These are phyloP conservation scores for Ceratocystis diversiconidia DNA, from an alignment of 2,329 filamentous ascomycete species.

Conservation along the genomic window DNA sequence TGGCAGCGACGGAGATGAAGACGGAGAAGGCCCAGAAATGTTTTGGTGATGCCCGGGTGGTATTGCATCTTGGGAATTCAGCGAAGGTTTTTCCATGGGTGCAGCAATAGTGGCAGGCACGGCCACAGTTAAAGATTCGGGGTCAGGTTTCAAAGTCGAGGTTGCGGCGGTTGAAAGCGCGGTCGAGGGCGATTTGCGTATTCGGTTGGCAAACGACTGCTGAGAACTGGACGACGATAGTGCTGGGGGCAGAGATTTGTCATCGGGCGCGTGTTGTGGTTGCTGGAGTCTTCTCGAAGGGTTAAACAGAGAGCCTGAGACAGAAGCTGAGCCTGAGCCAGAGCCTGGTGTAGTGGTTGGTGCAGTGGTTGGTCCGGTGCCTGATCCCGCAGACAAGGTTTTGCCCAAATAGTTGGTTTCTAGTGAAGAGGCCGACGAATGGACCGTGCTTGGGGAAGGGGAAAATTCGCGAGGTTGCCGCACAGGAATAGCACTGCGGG, in stretches of 20 bases:
- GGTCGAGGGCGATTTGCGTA: slow-evolving; percentile 36
- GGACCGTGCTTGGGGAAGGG: slow-evolving; percentile 12
- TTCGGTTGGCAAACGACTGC: slow-evolving; percentile 43
- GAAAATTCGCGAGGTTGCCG: slow-evolving; percentile 15
- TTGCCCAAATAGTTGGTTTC: slow-evolving; percentile 8
- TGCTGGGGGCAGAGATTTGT: not conserved
- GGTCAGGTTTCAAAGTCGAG: not conserved
- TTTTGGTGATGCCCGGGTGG: not conserved
- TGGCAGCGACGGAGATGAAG: not conserved
- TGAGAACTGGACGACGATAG: slow-evolving; percentile 11
- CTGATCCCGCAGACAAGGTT: slow-evolving; percentile 5
- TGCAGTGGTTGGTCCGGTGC: not conserved
- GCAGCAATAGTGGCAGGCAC: not conserved
- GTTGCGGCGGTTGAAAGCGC: slow-evolving; percentile 20
- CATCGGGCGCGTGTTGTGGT: slow-evolving; percentile 8
- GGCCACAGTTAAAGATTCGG: not conserved
- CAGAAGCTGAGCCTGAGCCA: slow-evolving; percentile 1
- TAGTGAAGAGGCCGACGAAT: slow-evolving; percentile 14
- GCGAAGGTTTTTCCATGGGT: slow-evolving; percentile 3
- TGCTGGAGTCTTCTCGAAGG: slow-evolving; percentile 5
- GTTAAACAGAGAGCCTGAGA: not conserved
- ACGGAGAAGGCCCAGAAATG: not conserved
- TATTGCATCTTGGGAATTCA: not conserved
- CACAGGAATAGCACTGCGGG: slow-evolving; percentile 17
- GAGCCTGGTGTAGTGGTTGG: not conserved